Conservation (phyloP, 768 basidiomycete genomes). For the Sistotremastrum niveocremeum region DNA sequence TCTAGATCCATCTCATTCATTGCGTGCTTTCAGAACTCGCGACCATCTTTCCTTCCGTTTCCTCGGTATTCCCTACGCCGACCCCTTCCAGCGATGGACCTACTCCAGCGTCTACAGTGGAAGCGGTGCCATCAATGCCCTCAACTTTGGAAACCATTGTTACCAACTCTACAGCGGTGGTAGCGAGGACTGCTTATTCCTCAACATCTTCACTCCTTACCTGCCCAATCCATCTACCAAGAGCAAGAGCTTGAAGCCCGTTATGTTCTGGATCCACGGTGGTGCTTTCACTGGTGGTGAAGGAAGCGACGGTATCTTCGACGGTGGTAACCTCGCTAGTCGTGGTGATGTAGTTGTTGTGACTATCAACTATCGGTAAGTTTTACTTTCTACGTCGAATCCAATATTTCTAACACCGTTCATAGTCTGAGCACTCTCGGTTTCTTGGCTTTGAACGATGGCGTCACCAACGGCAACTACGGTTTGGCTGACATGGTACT, state of each 20-base stretch:
- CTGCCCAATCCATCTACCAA: conserved; percentile 6
- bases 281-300: conserved; percentile 14
- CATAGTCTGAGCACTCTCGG: conserved; percentile 5
- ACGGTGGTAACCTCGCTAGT: conserved; percentile 8
- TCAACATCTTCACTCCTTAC: conserved; percentile 48
- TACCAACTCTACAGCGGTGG: conserved; percentile 23
- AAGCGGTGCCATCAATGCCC: conserved; percentile 27
- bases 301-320: conserved; percentile 8
- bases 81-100: conserved; percentile 25
- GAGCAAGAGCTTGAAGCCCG: conserved; percentile 7
- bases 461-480: conserved; percentile 14
- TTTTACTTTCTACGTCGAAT: not conserved
- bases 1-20: conserved; percentile 16
- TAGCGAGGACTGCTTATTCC: conserved; percentile 51
- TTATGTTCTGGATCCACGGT: conserved; percentile 16
- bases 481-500: conserved; percentile 2
- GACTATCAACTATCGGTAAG: not conserved
- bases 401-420: not conserved
- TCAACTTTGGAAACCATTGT: conserved; percentile 30
- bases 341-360: conserved; percentile 8
- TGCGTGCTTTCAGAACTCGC: conserved; percentile 16
- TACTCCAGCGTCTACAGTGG: no score
- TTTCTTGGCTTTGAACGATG: conserved; percentile 29
- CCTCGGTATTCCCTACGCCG: conserved; percentile 28
- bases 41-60: no score